phyloP scores from a whole-genome alignment of 805 yeast species.

The Monosporozyma siamensis region DNA sequence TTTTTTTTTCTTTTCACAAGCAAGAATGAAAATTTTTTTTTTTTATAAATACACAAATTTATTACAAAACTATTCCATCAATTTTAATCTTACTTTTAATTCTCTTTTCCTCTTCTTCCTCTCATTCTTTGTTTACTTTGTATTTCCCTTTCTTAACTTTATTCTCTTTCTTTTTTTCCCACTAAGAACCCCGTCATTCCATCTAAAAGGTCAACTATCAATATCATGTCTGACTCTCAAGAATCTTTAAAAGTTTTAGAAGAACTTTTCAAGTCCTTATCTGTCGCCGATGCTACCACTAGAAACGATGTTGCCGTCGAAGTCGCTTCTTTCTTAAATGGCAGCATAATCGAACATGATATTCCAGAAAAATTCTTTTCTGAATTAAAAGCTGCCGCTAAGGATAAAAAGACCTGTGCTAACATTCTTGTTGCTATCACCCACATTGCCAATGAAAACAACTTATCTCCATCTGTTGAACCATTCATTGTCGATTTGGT shows the following conservation, averaged over 20 bases:
- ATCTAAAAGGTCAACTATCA: not conserved
- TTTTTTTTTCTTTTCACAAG: too few relatives aligned
- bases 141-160: too few relatives aligned
- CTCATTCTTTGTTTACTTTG: too few relatives aligned
- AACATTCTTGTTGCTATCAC: constrained; percentile 77
- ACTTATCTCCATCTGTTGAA: constrained; percentile 86
- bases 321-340: constrained; percentile 88
- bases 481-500: constrained; percentile 82
- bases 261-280: constrained; percentile 86
- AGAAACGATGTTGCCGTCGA: constrained; percentile 80
- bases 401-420: constrained; percentile 71
- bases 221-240: constrained; percentile 38
- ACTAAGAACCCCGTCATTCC: constrained; percentile 5
- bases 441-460: constrained; percentile 75
- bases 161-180: constrained; percentile 1
- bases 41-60: too few relatives aligned
- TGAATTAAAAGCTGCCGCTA: constrained; percentile 64
- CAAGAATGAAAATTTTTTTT: too few relatives aligned
- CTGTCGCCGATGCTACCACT: constrained; percentile 79
- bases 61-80: constrained; percentile 1
- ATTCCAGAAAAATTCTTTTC: constrained; percentile 84
- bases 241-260: constrained; percentile 64
- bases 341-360: constrained; percentile 96
- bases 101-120: constrained; percentile 4
- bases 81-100: constrained; percentile 1